Conservation (phyloP, 495 filamentous ascomycete genomes). For the Hyaloscypha hepaticicola region DNA sequence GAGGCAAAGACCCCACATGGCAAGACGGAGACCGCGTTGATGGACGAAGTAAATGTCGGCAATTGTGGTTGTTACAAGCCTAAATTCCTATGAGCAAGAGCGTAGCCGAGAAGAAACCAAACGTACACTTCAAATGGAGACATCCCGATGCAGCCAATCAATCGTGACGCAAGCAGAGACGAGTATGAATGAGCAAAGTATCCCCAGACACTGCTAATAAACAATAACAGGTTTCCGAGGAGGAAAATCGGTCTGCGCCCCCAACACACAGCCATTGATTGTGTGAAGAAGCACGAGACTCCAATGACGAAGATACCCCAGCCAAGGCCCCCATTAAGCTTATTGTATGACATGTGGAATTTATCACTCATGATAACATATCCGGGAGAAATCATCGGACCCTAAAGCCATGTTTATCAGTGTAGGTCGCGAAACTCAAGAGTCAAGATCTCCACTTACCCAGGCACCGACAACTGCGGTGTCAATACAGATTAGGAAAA, state of each 20-base stretch:
- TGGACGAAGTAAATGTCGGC: conserved; percentile 75
- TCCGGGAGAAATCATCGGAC: conserved; percentile 4
- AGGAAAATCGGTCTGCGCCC: conserved; percentile 85
- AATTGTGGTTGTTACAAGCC: conserved; percentile 69
- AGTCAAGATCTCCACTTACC: background rate
- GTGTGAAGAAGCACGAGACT: conserved; percentile 1
- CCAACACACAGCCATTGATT: conserved; percentile 53
- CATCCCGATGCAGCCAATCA: conserved; percentile 12
- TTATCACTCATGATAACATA: background rate
- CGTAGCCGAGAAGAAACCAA: too few species aligned
- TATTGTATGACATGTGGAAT: conserved; percentile 9
- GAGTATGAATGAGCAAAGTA: conserved; percentile 36
- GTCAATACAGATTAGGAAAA: conserved; percentile 66
- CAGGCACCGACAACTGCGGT: conserved; percentile 17
- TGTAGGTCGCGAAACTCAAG: background rate
- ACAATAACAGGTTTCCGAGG: conserved; percentile 67
- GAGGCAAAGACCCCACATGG: conserved; percentile 55
- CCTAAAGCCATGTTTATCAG: background rate
- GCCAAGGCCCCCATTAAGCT: background rate
- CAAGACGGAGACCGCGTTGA: conserved; percentile 54
- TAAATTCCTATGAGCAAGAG: conserved; percentile 32
- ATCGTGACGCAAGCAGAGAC: background rate
- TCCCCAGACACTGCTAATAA: conserved; percentile 71
- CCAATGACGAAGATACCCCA: conserved; percentile 12
- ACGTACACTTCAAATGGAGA: conserved; percentile 14